These are phyloP conservation scores for Cocos nucifera DNA, from an alignment of 176 grass and related monocot species.

Conservation along the genomic window DNA sequence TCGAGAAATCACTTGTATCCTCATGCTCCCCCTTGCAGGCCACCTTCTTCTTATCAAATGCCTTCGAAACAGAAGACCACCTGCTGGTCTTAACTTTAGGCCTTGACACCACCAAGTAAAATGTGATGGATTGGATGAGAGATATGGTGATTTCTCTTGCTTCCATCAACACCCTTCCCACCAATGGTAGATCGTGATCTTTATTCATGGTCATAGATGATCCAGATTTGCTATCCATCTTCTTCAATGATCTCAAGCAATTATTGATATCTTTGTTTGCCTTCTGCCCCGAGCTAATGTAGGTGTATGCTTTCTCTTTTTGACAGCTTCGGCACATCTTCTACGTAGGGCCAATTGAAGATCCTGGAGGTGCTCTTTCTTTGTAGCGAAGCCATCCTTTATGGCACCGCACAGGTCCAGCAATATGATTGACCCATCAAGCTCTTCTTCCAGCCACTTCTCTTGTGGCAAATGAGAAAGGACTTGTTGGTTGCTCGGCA, in stretches of 20 bases:
- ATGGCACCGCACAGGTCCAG: constrained; percentile 28
- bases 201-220: neutral
- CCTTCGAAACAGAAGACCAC: constrained; percentile 36
- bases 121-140: constrained; percentile 23
- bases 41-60: constrained; percentile 23
- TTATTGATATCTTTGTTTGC: constrained; percentile 36
- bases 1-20: neutral
- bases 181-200: constrained; percentile 7
- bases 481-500: constrained; percentile 15
- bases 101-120: constrained; percentile 19
- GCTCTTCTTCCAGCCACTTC: constrained; percentile 11
- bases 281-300: neutral
- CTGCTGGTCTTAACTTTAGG: constrained; percentile 24
- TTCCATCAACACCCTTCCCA: constrained; percentile 20
- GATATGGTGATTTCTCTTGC: constrained; percentile 31
- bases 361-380: constrained; percentile 31
- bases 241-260: constrained; percentile 9
- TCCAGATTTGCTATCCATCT: neutral
- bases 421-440: constrained; percentile 4
- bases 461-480: constrained; percentile 10
- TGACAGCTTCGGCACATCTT: constrained; percentile 18
- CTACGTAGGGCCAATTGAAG: constrained; percentile 17
- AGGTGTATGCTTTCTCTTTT: constrained; percentile 15
- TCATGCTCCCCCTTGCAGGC: constrained; percentile 25
- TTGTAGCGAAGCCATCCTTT: constrained; percentile 25